Percentiles rank a stretch among this genome's conserved stretches.
These are phyloP conservation scores for Biscogniauxia sp. DNA, from an alignment of 2,329 filamentous ascomycete species.

Conservation along the genomic window DNA sequence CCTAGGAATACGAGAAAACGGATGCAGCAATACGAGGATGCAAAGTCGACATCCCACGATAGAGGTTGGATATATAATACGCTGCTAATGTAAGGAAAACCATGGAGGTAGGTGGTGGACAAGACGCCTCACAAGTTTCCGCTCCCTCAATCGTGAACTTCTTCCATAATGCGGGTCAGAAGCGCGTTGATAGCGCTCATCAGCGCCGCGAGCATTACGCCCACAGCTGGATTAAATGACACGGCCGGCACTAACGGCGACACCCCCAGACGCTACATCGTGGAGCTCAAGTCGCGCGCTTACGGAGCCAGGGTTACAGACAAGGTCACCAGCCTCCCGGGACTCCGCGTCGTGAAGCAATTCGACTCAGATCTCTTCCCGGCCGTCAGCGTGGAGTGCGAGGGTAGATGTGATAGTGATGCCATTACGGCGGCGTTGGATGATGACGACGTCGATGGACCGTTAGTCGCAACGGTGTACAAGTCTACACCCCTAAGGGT, in stretches of 20 bases:
- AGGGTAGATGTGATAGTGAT: constrained; percentile 15
- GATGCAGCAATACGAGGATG: too few species aligned
- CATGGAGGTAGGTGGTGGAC: too few species aligned
- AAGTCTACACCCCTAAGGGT: constrained; percentile 18
- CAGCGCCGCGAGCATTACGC: neutral
- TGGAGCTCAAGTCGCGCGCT: constrained; percentile 22
- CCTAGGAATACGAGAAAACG: too few species aligned
- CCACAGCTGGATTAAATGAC: neutral
- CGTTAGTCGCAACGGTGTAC: constrained; percentile 21
- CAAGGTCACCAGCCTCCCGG: constrained; percentile 13
- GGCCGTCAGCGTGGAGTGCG: constrained; percentile 23
- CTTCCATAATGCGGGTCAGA: too few species aligned
- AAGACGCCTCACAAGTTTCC: too few species aligned
- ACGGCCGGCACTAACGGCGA: constrained; percentile 5
- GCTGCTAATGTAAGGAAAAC: too few species aligned
- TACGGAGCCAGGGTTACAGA: constrained; percentile 12
- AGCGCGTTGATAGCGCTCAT: neutral
- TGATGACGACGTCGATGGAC: constrained; percentile 10
- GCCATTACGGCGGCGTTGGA: constrained; percentile 12
- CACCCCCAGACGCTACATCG: constrained; percentile 23
- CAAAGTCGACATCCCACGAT: too few species aligned
- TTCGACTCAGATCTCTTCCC: constrained; percentile 26
- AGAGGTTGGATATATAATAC: too few species aligned
- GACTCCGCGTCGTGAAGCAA: constrained; percentile 21
- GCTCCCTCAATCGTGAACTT: too few species aligned